Conservation (phyloP, 2,329 filamentous ascomycete species). For the Alternaria atra region DNA sequence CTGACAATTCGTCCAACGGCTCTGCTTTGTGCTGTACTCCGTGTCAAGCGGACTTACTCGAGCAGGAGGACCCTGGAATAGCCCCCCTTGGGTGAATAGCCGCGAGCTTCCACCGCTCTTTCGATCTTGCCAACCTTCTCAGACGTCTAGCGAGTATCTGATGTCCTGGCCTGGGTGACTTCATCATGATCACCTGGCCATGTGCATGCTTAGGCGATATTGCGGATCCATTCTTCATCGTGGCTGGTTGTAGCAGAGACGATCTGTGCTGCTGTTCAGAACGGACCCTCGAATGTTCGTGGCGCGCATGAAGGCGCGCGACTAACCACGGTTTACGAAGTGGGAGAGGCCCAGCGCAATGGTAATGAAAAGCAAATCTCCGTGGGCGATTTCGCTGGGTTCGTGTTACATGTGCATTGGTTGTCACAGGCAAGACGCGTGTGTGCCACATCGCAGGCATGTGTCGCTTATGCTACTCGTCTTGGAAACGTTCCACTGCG, state of each 20-base stretch:
- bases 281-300: slow-evolving; percentile 9
- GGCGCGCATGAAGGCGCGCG: slow-evolving; percentile 14
- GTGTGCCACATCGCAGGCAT: slow-evolving; percentile 21
- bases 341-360: slow-evolving; percentile 26
- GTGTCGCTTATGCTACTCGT: slow-evolving; percentile 27
- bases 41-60: slow-evolving; percentile 11
- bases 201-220: slow-evolving; percentile 24
- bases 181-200: slow-evolving; percentile 34
- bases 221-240: slow-evolving; percentile 31
- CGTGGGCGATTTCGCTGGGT: slow-evolving; percentile 17
- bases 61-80: slow-evolving; percentile 6
- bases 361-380: slow-evolving; percentile 30
- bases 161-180: slow-evolving; percentile 8
- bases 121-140: slow-evolving; percentile 18
- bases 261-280: slow-evolving; percentile 9
- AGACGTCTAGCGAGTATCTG: slow-evolving; percentile 13
- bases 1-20: slow-evolving; percentile 2
- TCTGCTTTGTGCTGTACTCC: slow-evolving; percentile 7
- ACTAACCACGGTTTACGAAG: slow-evolving; percentile 17
- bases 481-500: slow-evolving; percentile 27
- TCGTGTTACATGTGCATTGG: slow-evolving; percentile 32
- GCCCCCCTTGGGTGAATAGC: slow-evolving; percentile 11
- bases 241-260: slow-evolving; percentile 12
- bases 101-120: slow-evolving; percentile 35
- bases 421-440: slow-evolving; percentile 19